Conservation (phyloP, 768 basidiomycete genomes). For the Fibroporia radiculosa region DNA sequence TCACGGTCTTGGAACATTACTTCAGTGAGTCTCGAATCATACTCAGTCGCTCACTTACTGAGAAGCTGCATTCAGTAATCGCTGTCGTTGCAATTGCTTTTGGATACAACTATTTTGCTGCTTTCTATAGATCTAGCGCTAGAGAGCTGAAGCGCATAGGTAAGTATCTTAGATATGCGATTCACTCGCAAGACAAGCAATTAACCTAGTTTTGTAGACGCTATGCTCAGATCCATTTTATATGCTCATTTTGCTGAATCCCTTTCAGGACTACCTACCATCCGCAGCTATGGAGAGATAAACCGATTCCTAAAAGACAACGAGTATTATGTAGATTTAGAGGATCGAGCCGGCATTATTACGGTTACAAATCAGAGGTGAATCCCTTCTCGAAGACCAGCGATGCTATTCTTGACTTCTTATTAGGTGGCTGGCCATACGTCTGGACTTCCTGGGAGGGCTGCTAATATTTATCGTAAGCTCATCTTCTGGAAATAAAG, state of each 20-base stretch:
- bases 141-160: constrained; percentile 61
- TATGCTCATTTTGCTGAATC: constrained; percentile 78
- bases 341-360: constrained; percentile 63
- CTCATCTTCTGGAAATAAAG: not conserved
- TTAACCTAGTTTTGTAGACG: constrained; percentile 32
- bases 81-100: constrained; percentile 43
- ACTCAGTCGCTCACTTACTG: not conserved
- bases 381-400: not conserved
- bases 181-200: not conserved
- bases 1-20: constrained; percentile 52
- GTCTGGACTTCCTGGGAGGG: constrained; percentile 64
- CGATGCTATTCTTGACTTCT: not conserved
- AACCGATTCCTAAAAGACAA: constrained; percentile 58
- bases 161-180: constrained; percentile 7
- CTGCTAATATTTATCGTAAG: constrained; percentile 47
- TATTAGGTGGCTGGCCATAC: constrained; percentile 60
- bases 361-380: constrained; percentile 62
- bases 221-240: constrained; percentile 64
- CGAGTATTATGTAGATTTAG: constrained; percentile 59
- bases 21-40: constrained; percentile 38
- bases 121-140: constrained; percentile 64
- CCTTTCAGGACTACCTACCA: constrained; percentile 60
- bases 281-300: constrained; percentile 65
- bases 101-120: constrained; percentile 59
- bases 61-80: constrained; percentile 33